These are phyloP conservation scores for Lentinula aciculospora DNA, from an alignment of 768 basidiomycete species.

Conservation along the genomic window DNA sequence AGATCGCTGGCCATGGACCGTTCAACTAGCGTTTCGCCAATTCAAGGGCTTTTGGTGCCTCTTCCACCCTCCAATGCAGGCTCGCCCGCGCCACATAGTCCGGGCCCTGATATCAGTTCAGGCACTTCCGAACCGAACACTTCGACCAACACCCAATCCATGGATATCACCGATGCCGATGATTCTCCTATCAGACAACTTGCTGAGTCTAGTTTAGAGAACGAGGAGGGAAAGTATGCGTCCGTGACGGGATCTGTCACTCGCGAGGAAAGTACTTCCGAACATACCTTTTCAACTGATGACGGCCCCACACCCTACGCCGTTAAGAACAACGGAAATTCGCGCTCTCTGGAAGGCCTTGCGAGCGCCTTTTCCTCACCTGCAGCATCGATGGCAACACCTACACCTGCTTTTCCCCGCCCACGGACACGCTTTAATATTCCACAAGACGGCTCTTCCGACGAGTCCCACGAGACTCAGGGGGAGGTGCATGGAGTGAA, in stretches of 20 bases:
- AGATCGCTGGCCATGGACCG: constrained; percentile 34
- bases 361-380: constrained; percentile 50
- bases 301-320: constrained; percentile 36
- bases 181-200: constrained; percentile 31
- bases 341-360: constrained; percentile 27
- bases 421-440: constrained; percentile 58
- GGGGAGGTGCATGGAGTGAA: constrained; percentile 14
- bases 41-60: constrained; percentile 39
- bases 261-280: constrained; percentile 15
- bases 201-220: constrained; percentile 13
- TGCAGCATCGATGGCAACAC: constrained; percentile 50
- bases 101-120: constrained; percentile 17
- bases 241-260: constrained; percentile 14
- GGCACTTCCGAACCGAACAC: constrained; percentile 8
- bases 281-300: constrained; percentile 69
- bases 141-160: constrained; percentile 14
- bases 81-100: constrained; percentile 36
- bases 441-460: constrained; percentile 27
- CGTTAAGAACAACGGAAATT: constrained; percentile 19
- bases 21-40: constrained; percentile 39
- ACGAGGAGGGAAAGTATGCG: constrained; percentile 18
- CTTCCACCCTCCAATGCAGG: constrained; percentile 46
- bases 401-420: constrained; percentile 61
- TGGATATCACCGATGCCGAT: constrained; percentile 52
- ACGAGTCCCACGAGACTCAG: constrained; percentile 17